These are phyloP conservation scores for Trametes cubensis DNA, from an alignment of 768 basidiomycete species.

Conservation along the genomic window DNA sequence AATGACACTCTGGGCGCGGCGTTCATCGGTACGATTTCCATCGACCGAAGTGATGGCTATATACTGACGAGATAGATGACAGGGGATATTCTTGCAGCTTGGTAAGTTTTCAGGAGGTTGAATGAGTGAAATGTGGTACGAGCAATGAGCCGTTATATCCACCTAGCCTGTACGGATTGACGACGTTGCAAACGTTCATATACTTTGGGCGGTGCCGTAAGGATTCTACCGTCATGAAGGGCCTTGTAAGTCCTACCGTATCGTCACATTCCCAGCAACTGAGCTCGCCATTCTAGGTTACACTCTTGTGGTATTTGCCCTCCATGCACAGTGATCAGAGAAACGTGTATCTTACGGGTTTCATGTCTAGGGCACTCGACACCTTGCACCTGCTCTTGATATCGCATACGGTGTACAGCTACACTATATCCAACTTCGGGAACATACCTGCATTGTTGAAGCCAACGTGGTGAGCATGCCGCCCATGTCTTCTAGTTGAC, in stretches of 20 bases:
- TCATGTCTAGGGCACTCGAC: slow-evolving; percentile 24
- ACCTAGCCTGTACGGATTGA: slow-evolving; percentile 20
- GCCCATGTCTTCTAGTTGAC: too few species aligned
- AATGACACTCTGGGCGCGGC: too few species aligned
- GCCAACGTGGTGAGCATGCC: slow-evolving; percentile 14
- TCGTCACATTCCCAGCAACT: background rate
- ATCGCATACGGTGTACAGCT: slow-evolving; percentile 21
- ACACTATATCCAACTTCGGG: slow-evolving; percentile 14
- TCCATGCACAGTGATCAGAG: too few species aligned
- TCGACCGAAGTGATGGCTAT: too few species aligned
- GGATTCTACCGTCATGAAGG: background rate
- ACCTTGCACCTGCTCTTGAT: slow-evolving; percentile 25
- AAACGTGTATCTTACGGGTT: too few species aligned
- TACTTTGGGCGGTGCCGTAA: slow-evolving; percentile 15
- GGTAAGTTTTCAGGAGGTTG: too few species aligned
- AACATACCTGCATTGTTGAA: background rate
- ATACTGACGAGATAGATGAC: slow-evolving; percentile 27
- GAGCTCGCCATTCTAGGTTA: slow-evolving; percentile 7
- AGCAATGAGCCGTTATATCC: too few species aligned
- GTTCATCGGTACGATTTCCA: too few species aligned
- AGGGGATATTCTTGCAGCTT: slow-evolving; percentile 28
- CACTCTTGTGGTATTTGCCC: background rate
- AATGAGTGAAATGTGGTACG: too few species aligned
- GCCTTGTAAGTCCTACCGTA: background rate
- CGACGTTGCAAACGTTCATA: slow-evolving; percentile 23